Evolutionary conservation across 805 yeast species (phyloP), one percentile per base, ranked within the genome.

Genomic region (Tetrapisispora pingtungensis): DNA sequence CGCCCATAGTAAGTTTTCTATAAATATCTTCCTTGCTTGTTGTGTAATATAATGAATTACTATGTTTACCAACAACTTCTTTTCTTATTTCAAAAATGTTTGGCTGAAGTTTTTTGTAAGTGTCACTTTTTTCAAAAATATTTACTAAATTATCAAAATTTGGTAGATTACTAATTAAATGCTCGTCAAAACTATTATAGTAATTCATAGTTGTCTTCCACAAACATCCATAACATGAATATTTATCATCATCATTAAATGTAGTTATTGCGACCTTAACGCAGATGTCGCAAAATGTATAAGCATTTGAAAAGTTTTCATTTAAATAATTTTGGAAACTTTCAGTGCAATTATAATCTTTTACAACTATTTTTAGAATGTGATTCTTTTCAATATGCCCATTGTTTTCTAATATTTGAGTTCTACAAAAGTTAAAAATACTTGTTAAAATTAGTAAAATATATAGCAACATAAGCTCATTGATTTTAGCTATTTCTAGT

Each of bases 281-380:
- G n/a, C 42, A 39, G 20, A 17, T 19, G 30, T 30, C 34, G 31
- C 42, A 39, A 39, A 39, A 39, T 14, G 12, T 10, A 22, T 39
- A 39, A 3, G 28, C 42, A n/a, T 19, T 13, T 12, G 27, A 30
- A 31, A 39, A 39, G 19, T 31, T 19, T 3, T 39, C 28, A 31
- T 20, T 18, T n/a, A 39, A 20, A 17, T 31, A 39, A 14, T 39
- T 8, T n/a, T 39, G 18, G 3, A 39, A 22, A 14, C 20, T 19
- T n/a, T 18, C 7, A 6, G 6, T 6, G 12, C 36, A 37, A 4
- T 2, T 13, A 36, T 8, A 4, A 15, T 14, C 10, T 17, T 7
- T 19, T 17, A 12, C 17, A 18, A 18, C 27, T 20, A 7, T 3
- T 3, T 20, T 6, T 5, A 34, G 14, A 8, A 22, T 15, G 7